Conservation (phyloP, 169 alveolate genomes). For the Cryptosporidium sp. region DNA sequence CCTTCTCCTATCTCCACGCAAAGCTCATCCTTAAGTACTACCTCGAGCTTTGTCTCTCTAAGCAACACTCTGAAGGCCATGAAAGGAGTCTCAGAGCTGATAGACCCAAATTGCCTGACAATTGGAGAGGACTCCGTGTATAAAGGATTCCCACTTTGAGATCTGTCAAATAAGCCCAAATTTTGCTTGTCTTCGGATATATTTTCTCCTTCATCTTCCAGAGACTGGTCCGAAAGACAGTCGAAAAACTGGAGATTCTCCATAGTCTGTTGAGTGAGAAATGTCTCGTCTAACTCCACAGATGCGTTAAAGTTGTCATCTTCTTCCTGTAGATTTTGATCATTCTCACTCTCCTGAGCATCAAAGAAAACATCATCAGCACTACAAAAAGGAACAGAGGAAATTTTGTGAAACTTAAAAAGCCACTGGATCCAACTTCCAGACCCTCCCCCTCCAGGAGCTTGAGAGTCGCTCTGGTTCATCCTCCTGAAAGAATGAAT, state of each 20-base stretch:
- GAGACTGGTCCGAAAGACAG: slow-evolving; percentile 53
- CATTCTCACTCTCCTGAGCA: slow-evolving; percentile 23
- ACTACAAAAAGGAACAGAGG: slow-evolving; percentile 21
- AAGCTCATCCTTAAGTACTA: slow-evolving; percentile 6
- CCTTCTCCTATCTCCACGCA: background rate
- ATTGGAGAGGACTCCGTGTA: background rate
- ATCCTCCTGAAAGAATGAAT: slow-evolving; percentile 7
- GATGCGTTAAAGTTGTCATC: background rate
- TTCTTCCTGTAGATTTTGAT: background rate
- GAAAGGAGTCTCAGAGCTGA: slow-evolving; percentile 48
- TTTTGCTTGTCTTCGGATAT: background rate
- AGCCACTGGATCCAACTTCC: slow-evolving; percentile 71
- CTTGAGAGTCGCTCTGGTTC: slow-evolving; percentile 3
- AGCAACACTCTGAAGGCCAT: slow-evolving; percentile 42
- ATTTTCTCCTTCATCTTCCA: background rate
- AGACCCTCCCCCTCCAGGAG: background rate
- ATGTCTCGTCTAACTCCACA: slow-evolving; percentile 38
- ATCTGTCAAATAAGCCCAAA: background rate
- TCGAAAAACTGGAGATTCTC: slow-evolving; percentile 36
- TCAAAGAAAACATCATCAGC: slow-evolving; percentile 46
- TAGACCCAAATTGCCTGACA: background rate
- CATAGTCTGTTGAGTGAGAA: background rate
- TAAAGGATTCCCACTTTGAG: background rate
- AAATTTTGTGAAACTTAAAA: slow-evolving; percentile 39
- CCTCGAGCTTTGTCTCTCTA: slow-evolving; percentile 59